Evolutionary conservation across 129 eudicot species (phyloP), one percentile per base, ranked within the genome.

Genomic region (Smallanthus sonchifolius): DNA sequence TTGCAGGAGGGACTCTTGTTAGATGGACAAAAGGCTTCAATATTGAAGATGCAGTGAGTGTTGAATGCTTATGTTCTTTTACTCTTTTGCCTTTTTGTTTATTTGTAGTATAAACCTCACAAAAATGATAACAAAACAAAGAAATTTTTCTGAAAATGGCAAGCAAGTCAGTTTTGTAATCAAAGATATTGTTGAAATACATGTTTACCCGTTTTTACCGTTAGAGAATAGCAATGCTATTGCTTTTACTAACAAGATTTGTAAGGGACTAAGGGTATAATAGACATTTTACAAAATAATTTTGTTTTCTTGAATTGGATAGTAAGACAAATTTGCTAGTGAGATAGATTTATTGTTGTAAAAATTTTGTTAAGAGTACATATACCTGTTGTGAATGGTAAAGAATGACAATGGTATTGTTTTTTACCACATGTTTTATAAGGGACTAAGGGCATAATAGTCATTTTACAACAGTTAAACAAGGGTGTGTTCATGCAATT

Each of bases 1-100:
- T 94, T 55, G 84, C 93, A 38, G 89, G 96, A 15, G 99, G 99
- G 42, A 86, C 87, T 69, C 87, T 94, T 59, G 91, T 91, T 40
- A 86, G 85, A 65, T 94, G 99, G 99, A 90, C 99, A 20, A 94
- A 94, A 67, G 99, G 97, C 62, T 94, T 94, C 88, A 79, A 78
- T 6, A 88, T 93, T 28, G 95, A 84, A 75, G 98, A 90, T 72
- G 82, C 95, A 42, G 98, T 93, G 40, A 79, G 75, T 80, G 32
- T 76, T 65, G 6, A 73, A 52, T 43, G 52, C 65, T 9, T 64
- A 11, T 49, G 19, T 24, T 72, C 9, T 60, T 34, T 24, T 14
- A 45, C 16, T 45, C 15, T 10, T 67, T 55, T 17, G 35, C 65
- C 2, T 9, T 67, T 48, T 69, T 47, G 43, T 34, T 34, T 43